Conservation (phyloP, 78 protist species). For the Neovahlkampfia damariscottae region DNA sequence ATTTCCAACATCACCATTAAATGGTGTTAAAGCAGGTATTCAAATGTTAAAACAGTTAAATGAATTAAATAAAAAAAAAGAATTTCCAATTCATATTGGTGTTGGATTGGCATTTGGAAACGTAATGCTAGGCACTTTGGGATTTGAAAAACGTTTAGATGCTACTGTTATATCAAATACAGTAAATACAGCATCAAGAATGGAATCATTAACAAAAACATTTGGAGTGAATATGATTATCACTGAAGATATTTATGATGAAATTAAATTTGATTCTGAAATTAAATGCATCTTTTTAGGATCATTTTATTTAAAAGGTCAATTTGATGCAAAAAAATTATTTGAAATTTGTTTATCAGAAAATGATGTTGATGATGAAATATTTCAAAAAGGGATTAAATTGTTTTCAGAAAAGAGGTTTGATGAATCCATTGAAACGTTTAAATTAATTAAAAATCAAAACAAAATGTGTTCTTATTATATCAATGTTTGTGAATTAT, state of each 20-base stretch:
- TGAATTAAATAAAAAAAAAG: too few species aligned
- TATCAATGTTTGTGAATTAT: neutral
- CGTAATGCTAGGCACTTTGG: slow-evolving; percentile 28
- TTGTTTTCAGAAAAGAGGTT: neutral
- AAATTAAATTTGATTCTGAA: too few species aligned
- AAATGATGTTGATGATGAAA: neutral
- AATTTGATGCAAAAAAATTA: neutral
- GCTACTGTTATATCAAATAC: slow-evolving; percentile 25
- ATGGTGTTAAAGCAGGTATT: neutral
- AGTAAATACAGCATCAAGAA: slow-evolving; percentile 32
- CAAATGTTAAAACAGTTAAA: slow-evolving; percentile 8
- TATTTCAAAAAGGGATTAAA: neutral
- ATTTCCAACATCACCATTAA: slow-evolving; percentile 6
- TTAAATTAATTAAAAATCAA: too few species aligned
- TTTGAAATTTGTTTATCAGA: neutral
- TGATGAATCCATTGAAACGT: neutral
- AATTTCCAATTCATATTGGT: slow-evolving; percentile 10
- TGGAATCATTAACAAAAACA: slow-evolving; percentile 14
- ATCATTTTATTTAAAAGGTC: neutral
- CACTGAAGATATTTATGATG: neutral
- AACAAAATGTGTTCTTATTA: too few species aligned
- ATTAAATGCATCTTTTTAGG: too few species aligned
- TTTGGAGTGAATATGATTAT: neutral
- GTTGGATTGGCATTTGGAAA: slow-evolving; percentile 32
- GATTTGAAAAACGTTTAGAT: slow-evolving; percentile 17